Conservation (phyloP, 2,329 filamentous ascomycete species). For the Thyridium curvatum region DNA sequence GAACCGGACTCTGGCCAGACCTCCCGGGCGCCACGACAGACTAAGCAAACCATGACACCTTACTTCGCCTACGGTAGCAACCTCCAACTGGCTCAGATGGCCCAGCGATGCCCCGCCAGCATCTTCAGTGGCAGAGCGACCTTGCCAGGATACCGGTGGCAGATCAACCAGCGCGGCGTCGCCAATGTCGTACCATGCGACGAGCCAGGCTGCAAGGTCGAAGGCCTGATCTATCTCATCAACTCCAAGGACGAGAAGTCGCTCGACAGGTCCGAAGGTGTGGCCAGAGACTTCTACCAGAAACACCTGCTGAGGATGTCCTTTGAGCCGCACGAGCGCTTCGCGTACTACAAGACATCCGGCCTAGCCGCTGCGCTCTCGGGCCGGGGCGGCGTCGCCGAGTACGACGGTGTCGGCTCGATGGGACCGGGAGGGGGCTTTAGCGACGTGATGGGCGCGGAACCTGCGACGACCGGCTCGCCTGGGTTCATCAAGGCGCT, state of each 20-base stretch:
- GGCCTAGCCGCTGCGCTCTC: constrained; percentile 29
- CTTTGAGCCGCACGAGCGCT: constrained; percentile 21
- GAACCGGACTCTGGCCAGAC: no score
- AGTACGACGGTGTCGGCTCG: background rate
- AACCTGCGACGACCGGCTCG: constrained; percentile 8
- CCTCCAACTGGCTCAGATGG: constrained; percentile 37
- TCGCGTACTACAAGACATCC: constrained; percentile 27
- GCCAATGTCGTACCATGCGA: constrained; percentile 30
- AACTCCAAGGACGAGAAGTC: constrained; percentile 26
- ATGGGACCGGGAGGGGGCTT: no score
- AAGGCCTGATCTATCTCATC: constrained; percentile 35
- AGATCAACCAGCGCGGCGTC: constrained; percentile 40
- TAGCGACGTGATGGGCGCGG: no score
- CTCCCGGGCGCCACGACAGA: no score
- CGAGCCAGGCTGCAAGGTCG: constrained; percentile 24
- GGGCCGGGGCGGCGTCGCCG: constrained; percentile 20
- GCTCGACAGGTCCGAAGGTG: constrained; percentile 34
- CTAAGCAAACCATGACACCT: constrained; percentile 8
- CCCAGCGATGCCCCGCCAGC: constrained; percentile 32
- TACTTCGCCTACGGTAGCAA: constrained; percentile 44
- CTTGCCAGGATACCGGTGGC: constrained; percentile 32
- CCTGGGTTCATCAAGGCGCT: constrained; percentile 22
- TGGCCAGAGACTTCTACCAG: constrained; percentile 28
- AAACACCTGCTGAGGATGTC: constrained; percentile 26
- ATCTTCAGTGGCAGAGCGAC: constrained; percentile 29